A percentile compares a stretch with the other conserved stretches of the same genome.
Conservation (phyloP, 176 grass and related monocot species). For the Miscanthus lutarioriparius region DNA sequence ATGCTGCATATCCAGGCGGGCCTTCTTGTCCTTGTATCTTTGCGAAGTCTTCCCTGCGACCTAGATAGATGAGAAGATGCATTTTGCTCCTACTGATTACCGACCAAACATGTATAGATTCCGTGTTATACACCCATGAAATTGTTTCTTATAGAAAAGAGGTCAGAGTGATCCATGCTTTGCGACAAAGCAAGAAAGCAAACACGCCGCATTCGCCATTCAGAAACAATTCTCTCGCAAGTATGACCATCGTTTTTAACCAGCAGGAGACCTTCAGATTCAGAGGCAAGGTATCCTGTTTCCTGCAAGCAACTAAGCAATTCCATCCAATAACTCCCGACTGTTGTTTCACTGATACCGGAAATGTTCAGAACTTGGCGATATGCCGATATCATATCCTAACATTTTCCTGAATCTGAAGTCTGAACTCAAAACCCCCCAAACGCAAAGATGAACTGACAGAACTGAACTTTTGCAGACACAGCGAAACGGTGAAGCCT, state of each 20-base stretch:
- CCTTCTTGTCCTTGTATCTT: not conserved
- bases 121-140: not conserved
- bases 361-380: too few species aligned
- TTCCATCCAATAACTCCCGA: not conserved
- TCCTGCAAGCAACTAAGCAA: not conserved
- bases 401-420: not conserved
- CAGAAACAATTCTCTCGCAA: not conserved
- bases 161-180: not conserved
- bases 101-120: not conserved
- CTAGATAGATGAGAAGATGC: not conserved
- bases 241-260: not conserved
- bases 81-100: not conserved
- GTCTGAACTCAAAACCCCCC: not conserved
- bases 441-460: not conserved
- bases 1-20: not conserved
- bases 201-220: not conserved
- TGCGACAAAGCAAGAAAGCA: not conserved
- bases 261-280: too few species aligned
- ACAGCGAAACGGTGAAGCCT: too few species aligned
- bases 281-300: not conserved
- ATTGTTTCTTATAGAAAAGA: not conserved
- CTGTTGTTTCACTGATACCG: not conserved
- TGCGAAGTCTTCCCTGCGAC: not conserved
- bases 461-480: not conserved
- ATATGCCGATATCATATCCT: not conserved